phyloP scores from a whole-genome alignment of 2,329 filamentous ascomycete genomes.

The Colletotrichum chrysophilum region DNA sequence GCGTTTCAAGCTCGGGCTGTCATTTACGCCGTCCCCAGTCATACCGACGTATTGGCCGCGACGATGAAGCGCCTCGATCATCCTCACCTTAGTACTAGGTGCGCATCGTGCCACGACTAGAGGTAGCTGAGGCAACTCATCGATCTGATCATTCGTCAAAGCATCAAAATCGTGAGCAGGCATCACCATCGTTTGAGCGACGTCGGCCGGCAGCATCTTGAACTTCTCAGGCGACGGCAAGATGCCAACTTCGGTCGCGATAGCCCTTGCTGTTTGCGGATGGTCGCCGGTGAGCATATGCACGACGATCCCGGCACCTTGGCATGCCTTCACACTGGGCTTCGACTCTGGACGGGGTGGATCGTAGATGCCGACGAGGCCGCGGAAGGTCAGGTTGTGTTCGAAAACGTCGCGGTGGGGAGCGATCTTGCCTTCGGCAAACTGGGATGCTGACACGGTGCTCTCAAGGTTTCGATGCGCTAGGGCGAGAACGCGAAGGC shows the following conservation, averaged over 20 bases:
- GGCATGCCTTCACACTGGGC: constrained; percentile 61
- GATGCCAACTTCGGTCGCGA: constrained; percentile 69
- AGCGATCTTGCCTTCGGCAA: constrained; percentile 36
- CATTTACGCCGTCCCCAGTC: constrained; percentile 78
- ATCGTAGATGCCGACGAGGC: constrained; percentile 74
- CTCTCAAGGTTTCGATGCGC: constrained; percentile 54
- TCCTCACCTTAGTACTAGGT: constrained; percentile 73
- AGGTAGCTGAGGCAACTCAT: constrained; percentile 67
- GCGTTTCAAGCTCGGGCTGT: constrained; percentile 72
- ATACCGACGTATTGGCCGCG: constrained; percentile 51
- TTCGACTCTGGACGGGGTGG: constrained; percentile 72
- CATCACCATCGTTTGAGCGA: constrained; percentile 68
- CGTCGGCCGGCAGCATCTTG: constrained; percentile 53
- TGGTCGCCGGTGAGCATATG: constrained; percentile 77
- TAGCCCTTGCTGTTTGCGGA: constrained; percentile 67
- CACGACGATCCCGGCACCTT: constrained; percentile 66
- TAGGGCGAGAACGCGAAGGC: constrained; percentile 72
- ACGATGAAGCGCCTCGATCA: constrained; percentile 76
- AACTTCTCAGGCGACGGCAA: constrained; percentile 54
- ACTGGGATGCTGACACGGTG: constrained; percentile 41
- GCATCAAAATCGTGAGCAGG: constrained; percentile 68
- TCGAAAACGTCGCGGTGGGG: constrained; percentile 63
- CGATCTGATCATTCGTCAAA: constrained; percentile 67
- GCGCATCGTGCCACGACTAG: constrained; percentile 74
- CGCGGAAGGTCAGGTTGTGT: constrained; percentile 68